phyloP scores from a whole-genome alignment of 305 asterid genomes.

The Fraxinus albicans region DNA sequence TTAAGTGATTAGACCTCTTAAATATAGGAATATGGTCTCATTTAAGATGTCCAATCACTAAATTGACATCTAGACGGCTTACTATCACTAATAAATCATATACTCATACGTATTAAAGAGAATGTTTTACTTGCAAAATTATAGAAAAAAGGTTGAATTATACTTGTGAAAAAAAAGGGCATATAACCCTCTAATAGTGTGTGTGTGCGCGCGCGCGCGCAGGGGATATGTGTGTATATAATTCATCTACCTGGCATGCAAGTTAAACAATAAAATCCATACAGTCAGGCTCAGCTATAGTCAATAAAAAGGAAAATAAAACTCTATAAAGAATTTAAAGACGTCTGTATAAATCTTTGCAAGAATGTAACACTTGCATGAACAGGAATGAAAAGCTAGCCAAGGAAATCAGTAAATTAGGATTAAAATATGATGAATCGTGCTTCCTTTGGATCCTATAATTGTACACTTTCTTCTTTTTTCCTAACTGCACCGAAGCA shows the following conservation, averaged over 20 bases:
- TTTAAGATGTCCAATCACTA: no score
- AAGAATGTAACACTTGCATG: neutral
- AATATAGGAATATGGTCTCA: no score
- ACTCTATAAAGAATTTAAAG: neutral
- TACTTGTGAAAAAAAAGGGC: neutral
- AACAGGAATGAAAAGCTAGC: neutral
- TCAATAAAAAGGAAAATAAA: neutral
- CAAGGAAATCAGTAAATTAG: neutral
- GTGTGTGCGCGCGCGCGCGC: no score
- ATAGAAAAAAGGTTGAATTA: no score
- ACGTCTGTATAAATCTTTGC: neutral
- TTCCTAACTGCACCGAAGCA: neutral
- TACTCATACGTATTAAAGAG: no score
- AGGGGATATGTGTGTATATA: neutral
- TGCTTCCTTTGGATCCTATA: neutral
- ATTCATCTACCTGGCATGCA: neutral
- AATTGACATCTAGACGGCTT: no score
- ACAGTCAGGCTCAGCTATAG: neutral
- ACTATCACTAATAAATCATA: no score
- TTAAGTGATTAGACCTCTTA: no score
- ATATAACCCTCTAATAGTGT: neutral
- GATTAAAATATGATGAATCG: neutral
- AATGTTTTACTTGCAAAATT: no score
- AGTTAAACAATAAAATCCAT: neutral
- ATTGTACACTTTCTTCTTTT: neutral